Base-by-base conservation (phyloP, 805 yeast genomes). In the Blastobotrys robertii region DNA sequence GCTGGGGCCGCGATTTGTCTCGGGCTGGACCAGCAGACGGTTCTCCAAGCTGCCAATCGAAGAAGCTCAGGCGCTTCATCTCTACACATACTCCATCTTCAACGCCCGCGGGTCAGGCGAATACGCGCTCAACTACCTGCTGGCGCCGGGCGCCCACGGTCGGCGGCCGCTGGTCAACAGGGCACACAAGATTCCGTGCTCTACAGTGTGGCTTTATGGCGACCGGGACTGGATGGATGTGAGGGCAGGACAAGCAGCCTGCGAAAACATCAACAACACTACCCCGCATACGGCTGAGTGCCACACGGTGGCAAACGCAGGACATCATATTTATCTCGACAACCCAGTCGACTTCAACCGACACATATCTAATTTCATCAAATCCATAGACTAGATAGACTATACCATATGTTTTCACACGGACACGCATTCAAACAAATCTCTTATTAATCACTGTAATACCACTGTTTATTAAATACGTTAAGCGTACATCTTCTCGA, bases 141-240 rank as follows among this genome's bases (percentile, higher is more conserved):
- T 90, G 16, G 88, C 85, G 0, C 94, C 96, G 5, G 98, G 97
- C 2, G 97, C 95, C 0, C 76, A 77, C 39, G 94, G 97, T 1
- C 68, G 96, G 48, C 65, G 73, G 52, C 94, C 97, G 1, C 65
- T 90, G 42, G 59, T 62, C 5, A 63, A 67, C 35, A 60, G 83
- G 14, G 68, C 81, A 10, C 62, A 72, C 28, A 63, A 69, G 15
- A 60, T 81, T 8, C 64, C 71, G 4, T 76, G 84, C 54, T 77
- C 82, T 33, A 67, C 86, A 30, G 59, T 72, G 5, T 92, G 97
- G 97, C 65, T 82, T 50, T 90, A 90, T 53, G 98, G 98, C 1
- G 80, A 77, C 48, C 61, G 66, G 13, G 84, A 78, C 56, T 82
- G 90, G 88, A 77, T 79, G 75, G 73, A 73, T 49, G 54, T 60